A percentile compares a stretch with the other conserved stretches of the same genome.
Conservation (phyloP, 164 flowering plant species). For the Vitis labrusca region DNA sequence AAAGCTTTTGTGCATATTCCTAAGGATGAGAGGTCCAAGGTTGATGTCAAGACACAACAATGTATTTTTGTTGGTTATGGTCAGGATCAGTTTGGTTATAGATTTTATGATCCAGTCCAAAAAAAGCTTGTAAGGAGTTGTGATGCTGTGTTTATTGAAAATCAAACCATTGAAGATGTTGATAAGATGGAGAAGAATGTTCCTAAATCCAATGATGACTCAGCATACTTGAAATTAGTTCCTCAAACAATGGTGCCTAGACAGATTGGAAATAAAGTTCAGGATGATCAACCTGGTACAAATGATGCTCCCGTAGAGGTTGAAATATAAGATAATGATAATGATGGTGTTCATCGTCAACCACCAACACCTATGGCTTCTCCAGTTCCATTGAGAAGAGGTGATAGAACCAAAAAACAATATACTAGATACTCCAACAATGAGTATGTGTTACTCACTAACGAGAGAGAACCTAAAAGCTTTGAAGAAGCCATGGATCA, state of each 20-base stretch:
- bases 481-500: slow-evolving; percentile 3
- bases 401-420: background rate
- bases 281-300: too few relatives aligned
- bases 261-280: too few relatives aligned
- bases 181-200: background rate
- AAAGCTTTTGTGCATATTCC: slow-evolving; percentile 15
- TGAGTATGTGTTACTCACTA: slow-evolving; percentile 15
- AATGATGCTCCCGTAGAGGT: too few relatives aligned
- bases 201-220: too few relatives aligned
- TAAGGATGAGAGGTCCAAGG: slow-evolving; percentile 12
- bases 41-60: slow-evolving; percentile 3
- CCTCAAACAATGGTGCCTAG: too few relatives aligned
- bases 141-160: slow-evolving; percentile 12
- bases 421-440: background rate
- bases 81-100: slow-evolving; percentile 7
- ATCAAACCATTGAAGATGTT: slow-evolving; percentile 2
- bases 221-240: too few relatives aligned
- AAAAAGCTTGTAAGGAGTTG: slow-evolving; percentile 13
- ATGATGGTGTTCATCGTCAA: too few relatives aligned
- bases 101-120: slow-evolving; percentile 4
- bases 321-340: too few relatives aligned
- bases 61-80: slow-evolving; percentile 14
- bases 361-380: too few relatives aligned
- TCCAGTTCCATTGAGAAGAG: background rate
- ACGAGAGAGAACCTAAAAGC: slow-evolving; percentile 18